Conservation (phyloP, 208 protist genomes). For the Trypanosomatidae sp. region DNA sequence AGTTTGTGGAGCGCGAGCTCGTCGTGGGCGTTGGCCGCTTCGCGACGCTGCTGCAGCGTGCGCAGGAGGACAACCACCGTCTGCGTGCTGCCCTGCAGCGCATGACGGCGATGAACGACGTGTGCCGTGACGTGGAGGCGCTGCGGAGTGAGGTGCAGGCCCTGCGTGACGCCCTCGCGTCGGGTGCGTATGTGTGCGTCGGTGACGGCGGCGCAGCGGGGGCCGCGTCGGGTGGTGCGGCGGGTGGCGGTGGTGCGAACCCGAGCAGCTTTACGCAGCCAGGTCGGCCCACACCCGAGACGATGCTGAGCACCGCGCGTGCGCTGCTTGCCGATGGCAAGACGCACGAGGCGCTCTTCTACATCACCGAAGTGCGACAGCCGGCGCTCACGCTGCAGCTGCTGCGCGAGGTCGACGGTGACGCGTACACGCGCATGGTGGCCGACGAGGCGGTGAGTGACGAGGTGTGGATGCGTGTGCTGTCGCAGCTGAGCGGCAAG, state of each 20-base stretch:
- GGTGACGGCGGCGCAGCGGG: background rate
- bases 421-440: constrained; percentile 23
- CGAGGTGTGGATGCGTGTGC: constrained; percentile 29
- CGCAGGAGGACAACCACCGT: constrained; percentile 46
- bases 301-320: constrained; percentile 32
- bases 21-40: constrained; percentile 23
- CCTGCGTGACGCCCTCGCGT: constrained; percentile 6
- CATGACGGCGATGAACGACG: constrained; percentile 25
- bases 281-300: constrained; percentile 30
- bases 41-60: constrained; percentile 21
- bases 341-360: constrained; percentile 20
- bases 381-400: constrained; percentile 28
- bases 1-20: constrained; percentile 40
- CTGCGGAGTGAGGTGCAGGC: constrained; percentile 20
- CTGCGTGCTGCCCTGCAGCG: constrained; percentile 37
- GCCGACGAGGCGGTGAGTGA: constrained; percentile 18
- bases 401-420: constrained; percentile 18
- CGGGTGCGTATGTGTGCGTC: constrained; percentile 1
- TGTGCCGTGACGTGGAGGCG: constrained; percentile 32
- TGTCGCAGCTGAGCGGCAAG: constrained; percentile 21
- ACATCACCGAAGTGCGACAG: constrained; percentile 26
- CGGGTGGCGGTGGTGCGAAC: no score
- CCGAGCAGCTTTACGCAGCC: constrained; percentile 10
- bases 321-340: constrained; percentile 23
- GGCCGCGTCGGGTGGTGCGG: background rate